phyloP scores from a whole-genome alignment of 345 rosid species.

The Murraya koenigii region DNA sequence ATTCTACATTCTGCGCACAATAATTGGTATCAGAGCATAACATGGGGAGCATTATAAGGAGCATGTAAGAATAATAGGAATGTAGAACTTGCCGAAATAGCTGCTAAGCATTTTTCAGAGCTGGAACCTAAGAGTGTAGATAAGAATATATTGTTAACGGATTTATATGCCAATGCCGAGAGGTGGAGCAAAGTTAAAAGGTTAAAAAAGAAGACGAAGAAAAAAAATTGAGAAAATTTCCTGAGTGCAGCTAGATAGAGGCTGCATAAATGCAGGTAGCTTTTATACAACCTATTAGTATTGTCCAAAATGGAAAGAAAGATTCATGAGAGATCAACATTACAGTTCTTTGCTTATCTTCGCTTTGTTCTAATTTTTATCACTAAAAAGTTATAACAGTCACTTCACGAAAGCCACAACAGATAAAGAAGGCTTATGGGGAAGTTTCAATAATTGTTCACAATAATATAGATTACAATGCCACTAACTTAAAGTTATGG shows the following conservation, averaged over 20 bases:
- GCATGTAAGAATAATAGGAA: conserved; percentile 76
- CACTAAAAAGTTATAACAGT: not conserved
- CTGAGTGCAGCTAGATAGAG: conserved; percentile 73
- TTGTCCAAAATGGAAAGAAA: too few species aligned
- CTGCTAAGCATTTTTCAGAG: conserved; percentile 54
- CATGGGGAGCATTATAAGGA: conserved; percentile 81
- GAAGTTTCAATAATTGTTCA: not conserved
- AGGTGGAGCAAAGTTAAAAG: conserved; percentile 50
- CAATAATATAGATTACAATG: not conserved
- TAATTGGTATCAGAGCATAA: too few species aligned
- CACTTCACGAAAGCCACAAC: too few species aligned
- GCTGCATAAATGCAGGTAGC: conserved; percentile 20
- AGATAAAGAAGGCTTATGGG: not conserved
- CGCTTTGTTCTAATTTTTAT: not conserved
- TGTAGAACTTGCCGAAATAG: conserved; percentile 59
- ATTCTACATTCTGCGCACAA: too few species aligned
- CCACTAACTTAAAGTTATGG: too few species aligned
- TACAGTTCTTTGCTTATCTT: not conserved
- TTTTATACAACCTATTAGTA: not conserved
- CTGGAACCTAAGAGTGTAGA: conserved; percentile 76
- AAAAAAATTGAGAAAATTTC: conserved; percentile 38
- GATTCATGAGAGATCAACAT: too few species aligned
- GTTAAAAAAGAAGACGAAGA: conserved; percentile 52
- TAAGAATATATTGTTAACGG: conserved; percentile 46
- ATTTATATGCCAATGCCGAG: conserved; percentile 61